Percentiles rank a stretch among this genome's conserved stretches.
Conservation (phyloP, 257 asterid species). For the Rehmannia glutinosa region DNA sequence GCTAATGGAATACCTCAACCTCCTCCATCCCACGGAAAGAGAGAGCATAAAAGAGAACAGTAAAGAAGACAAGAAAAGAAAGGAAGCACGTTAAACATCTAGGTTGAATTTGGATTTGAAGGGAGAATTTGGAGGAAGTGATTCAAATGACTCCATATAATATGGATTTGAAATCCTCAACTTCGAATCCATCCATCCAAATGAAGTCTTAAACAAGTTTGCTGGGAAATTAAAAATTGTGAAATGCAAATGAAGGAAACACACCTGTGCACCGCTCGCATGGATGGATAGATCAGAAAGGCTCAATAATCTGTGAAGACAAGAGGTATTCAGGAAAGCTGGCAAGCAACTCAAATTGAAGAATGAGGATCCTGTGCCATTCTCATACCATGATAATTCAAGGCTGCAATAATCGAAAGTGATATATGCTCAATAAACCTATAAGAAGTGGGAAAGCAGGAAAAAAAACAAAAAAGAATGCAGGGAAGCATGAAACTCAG, state of each 20-base stretch:
- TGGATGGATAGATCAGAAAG: conserved; percentile 55
- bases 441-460: neutral
- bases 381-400: conserved; percentile 74
- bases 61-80: neutral
- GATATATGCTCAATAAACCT: neutral
- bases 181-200: no score
- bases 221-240: neutral
- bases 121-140: no score
- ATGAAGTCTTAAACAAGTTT: no score
- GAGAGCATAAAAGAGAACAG: neutral
- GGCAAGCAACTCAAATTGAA: conserved; percentile 82
- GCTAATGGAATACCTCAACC: neutral
- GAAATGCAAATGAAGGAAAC: conserved; percentile 24
- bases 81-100: no score
- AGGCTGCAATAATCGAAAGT: conserved; percentile 40
- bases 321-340: conserved; percentile 67
- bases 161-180: no score
- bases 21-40: neutral
- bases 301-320: conserved; percentile 59
- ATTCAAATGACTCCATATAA: no score
- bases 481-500: neutral
- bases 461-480: neutral
- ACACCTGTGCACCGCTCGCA: conserved; percentile 48
- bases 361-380: conserved; percentile 56
- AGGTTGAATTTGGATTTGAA: no score